These are phyloP conservation scores for Chaetomium sp. DNA, from an alignment of 2,329 filamentous ascomycete species.

Conservation along the genomic window DNA sequence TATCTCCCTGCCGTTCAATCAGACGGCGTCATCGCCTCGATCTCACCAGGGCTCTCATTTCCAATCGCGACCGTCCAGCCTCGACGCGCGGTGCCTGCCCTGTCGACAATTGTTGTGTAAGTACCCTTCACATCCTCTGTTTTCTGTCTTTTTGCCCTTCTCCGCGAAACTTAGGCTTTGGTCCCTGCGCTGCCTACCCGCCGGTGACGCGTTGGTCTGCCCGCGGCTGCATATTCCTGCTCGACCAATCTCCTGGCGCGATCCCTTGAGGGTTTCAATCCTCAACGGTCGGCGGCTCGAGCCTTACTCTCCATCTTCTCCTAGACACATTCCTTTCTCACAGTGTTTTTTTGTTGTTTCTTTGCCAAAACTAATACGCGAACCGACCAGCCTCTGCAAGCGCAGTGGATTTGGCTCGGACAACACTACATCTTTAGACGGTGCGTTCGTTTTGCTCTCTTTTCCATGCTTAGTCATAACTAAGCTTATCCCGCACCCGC, in stretches of 20 bases:
- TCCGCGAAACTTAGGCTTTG: constrained; percentile 2
- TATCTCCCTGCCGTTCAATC: constrained; percentile 28
- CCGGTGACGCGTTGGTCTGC: constrained; percentile 13
- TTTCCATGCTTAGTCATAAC: neutral
- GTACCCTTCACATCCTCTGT: constrained; percentile 11
- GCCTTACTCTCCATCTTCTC: neutral
- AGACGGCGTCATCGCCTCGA: constrained; percentile 20
- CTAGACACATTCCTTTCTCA: neutral
- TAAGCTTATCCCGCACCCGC: constrained; percentile 1
- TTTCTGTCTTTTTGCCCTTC: constrained; percentile 4
- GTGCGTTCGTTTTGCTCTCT: constrained; percentile 14
- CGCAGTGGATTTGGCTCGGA: neutral
- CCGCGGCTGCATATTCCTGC: constrained; percentile 19
- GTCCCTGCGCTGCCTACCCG: constrained; percentile 16
- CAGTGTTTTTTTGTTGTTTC: neutral
- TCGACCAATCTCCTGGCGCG: constrained; percentile 5
- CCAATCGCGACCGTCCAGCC: constrained; percentile 7
- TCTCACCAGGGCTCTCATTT: constrained; percentile 11
- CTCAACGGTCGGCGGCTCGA: neutral
- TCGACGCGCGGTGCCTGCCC: constrained; percentile 7
- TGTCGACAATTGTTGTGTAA: constrained; percentile 17
- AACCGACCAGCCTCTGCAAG: neutral
- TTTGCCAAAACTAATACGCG: constrained; percentile 5
- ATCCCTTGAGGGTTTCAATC: constrained; percentile 2
- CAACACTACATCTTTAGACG: neutral